Evolutionary conservation across 2,329 filamentous ascomycete species (phyloP).

Genomic region (Elsinoe fawcettii): DNA sequence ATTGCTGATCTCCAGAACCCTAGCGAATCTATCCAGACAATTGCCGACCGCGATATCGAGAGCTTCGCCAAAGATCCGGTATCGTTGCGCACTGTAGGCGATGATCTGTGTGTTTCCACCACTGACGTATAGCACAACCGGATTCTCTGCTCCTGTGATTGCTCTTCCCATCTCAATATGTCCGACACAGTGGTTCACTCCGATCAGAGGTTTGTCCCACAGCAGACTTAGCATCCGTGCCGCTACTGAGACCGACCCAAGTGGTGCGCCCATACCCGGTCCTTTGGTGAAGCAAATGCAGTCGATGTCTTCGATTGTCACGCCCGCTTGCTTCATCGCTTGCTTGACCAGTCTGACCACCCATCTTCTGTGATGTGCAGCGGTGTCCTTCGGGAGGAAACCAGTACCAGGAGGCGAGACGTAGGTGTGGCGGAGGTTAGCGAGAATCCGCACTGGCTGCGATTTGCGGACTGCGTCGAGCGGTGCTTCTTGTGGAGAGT

Average conservation of each 20-base stretch:
- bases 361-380: slow-evolving; percentile 79
- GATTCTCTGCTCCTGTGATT: slow-evolving; percentile 84
- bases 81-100: slow-evolving; percentile 86
- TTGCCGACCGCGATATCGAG: slow-evolving; percentile 97
- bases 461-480: slow-evolving; percentile 23
- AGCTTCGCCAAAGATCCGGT: slow-evolving; percentile 96
- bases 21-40: slow-evolving; percentile 90
- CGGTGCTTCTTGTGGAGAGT: slow-evolving; percentile 22
- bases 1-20: slow-evolving; percentile 84
- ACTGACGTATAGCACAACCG: slow-evolving; percentile 89
- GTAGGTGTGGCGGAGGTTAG: slow-evolving; percentile 93
- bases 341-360: slow-evolving; percentile 73
- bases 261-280: slow-evolving; percentile 90
- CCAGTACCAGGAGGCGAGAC: slow-evolving; percentile 84
- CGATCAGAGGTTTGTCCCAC: slow-evolving; percentile 82
- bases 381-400: slow-evolving; percentile 94
- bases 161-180: slow-evolving; percentile 97
- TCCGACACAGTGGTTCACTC: slow-evolving; percentile 95
- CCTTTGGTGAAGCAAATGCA: slow-evolving; percentile 95
- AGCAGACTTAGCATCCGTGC: slow-evolving; percentile 74
- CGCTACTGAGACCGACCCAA: slow-evolving; percentile 77
- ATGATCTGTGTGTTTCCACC: slow-evolving; percentile 98
- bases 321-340: slow-evolving; percentile 62
- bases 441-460: slow-evolving; percentile 60
- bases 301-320: slow-evolving; percentile 60